These are phyloP conservation scores for Suhomyces bolitotheri DNA, from an alignment of 1,139 yeast species.

Conservation along the genomic window DNA sequence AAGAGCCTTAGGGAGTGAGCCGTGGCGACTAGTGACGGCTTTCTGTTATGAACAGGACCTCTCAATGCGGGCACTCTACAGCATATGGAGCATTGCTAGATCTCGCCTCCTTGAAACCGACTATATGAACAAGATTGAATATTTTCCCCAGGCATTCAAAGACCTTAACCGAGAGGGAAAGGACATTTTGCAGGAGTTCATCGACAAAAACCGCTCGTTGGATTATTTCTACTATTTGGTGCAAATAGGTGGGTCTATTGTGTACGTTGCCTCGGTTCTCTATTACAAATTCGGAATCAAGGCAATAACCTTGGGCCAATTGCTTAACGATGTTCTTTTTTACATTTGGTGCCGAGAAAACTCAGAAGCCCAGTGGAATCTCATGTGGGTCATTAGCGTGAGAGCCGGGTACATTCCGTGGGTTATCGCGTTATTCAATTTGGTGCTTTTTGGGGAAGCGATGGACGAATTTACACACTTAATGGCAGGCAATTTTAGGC, in stretches of 20 bases:
- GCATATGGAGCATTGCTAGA: constrained; percentile 20
- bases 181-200: constrained; percentile 15
- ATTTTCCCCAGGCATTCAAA: constrained; percentile 21
- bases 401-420: constrained; percentile 30
- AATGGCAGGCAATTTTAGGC: constrained; percentile 4
- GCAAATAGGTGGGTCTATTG: constrained; percentile 28
- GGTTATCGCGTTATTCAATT: constrained; percentile 22
- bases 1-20: constrained; percentile 28
- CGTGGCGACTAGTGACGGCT: constrained; percentile 41
- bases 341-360: constrained; percentile 33
- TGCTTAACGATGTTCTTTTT: constrained; percentile 28
- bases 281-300: constrained; percentile 18
- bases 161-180: constrained; percentile 21
- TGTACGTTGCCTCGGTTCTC: constrained; percentile 20
- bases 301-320: constrained; percentile 22
- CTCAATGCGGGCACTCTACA: constrained; percentile 23
- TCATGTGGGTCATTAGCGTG: constrained; percentile 31
- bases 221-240: constrained; percentile 36
- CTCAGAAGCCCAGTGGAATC: constrained; percentile 27
- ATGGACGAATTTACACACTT: constrained; percentile 2
- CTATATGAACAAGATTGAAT: constrained; percentile 14
- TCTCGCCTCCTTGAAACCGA: constrained; percentile 25
- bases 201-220: constrained; percentile 22
- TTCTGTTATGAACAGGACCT: constrained; percentile 37
- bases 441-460: constrained; percentile 11